Conservation (phyloP, 129 eudicot genomes). For the Heracleum sosnowskyi region DNA sequence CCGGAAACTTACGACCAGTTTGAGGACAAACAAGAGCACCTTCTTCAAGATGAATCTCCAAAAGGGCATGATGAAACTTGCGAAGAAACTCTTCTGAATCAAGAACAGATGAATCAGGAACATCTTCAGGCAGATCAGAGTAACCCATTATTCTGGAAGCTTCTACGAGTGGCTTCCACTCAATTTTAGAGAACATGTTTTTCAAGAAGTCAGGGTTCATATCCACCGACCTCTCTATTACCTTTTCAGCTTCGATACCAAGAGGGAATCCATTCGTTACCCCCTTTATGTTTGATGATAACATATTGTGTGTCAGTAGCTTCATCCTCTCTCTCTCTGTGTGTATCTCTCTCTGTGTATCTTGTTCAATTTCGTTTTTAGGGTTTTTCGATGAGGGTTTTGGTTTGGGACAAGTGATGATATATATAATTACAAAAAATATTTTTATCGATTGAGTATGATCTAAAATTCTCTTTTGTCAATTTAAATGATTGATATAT, state of each 20-base stretch:
- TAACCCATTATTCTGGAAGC: conserved; percentile 68
- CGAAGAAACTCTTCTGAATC: conserved; percentile 64
- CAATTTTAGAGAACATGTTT: conserved; percentile 72
- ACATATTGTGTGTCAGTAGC: conserved; percentile 88
- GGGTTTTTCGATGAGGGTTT: background rate
- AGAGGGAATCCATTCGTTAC: conserved; percentile 74
- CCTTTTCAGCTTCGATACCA: conserved; percentile 49
- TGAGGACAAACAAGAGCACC: conserved; percentile 92
- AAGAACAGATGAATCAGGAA: conserved; percentile 42
- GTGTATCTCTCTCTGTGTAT: background rate
- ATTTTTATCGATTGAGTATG: too few relatives aligned
- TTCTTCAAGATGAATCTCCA: conserved; percentile 88
- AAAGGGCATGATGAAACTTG: conserved; percentile 81
- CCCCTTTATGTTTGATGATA: conserved; percentile 86
- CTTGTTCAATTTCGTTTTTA: background rate
- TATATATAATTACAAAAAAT: too few relatives aligned
- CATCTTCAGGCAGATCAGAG: conserved; percentile 62
- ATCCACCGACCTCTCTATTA: conserved; percentile 52
- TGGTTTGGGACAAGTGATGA: background rate
- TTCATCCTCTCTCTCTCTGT: conserved; percentile 37
- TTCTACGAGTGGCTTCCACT: conserved; percentile 67
- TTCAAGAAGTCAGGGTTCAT: conserved; percentile 63
- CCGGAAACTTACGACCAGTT: conserved; percentile 79
- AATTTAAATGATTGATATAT: too few relatives aligned
- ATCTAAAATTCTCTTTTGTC: too few relatives aligned